Base-by-base conservation (phyloP, 73 alveolate species). In the Paramecium primaurelia region DNA sequence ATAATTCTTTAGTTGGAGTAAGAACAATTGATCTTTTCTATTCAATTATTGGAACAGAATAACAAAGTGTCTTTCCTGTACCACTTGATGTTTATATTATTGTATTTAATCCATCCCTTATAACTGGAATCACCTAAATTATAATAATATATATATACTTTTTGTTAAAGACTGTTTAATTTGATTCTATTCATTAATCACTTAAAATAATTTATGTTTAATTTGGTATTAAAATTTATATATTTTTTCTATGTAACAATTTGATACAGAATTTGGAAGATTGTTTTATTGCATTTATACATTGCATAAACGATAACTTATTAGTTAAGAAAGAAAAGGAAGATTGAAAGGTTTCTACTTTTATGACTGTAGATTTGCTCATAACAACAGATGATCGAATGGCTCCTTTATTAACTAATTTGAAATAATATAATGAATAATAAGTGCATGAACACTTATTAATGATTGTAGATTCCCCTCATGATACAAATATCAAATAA, bases 251-350 rank as follows among this genome's bases (percentile, higher is more conserved):
- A 64, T 64, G 84, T 64, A 64, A 64, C 47, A 28, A 64, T 28
- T 64, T 10, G 84, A 64, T 64, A 64, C 84, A 28, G 84, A 64
- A 34, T 64, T 64, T 64, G 84, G 84, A 4, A 64, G 47, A 64
- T 28, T 64, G 12, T 64, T 64, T 28, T 64, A 64, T 64, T 64
- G 84, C 26, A 64, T 64, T 12, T 64, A 64, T 32, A 64, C 84
- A 3, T 34, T 64, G 47, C 84, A 64, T 64, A 32, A 64, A 64
- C 22, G 84, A 16, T 34, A 64, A 64, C 49, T 64, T 2, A 64
- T 64, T 28, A 64, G 84, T 64, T 64, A 32, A 6, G 84, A 64
- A 11, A 64, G 84, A 64, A 64, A 64, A 64, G 42, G 51, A 32
- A 64, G 84, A 64, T 64, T 64, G 3, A 64, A 64, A 34, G 84